A percentile compares a stretch with the other conserved stretches of the same genome.
These are phyloP conservation scores for Ceratobasidium sp. DNA, from an alignment of 1,284 basidiomycete species.

Conservation along the genomic window DNA sequence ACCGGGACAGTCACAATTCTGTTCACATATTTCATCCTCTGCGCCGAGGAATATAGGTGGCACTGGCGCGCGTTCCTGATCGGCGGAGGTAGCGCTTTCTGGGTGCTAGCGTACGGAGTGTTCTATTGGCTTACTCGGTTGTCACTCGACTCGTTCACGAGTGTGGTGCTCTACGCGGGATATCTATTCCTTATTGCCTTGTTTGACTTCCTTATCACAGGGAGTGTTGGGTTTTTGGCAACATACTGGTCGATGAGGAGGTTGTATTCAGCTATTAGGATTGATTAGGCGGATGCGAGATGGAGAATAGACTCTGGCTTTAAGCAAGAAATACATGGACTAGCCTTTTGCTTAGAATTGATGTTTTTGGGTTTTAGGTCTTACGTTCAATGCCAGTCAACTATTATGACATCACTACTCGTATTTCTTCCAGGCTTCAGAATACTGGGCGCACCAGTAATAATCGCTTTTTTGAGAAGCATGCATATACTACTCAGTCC, in stretches of 20 bases:
- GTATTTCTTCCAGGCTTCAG: background rate
- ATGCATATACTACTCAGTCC: background rate
- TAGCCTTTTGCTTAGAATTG: constrained; percentile 13
- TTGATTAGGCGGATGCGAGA: constrained; percentile 49
- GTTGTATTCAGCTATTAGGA: constrained; percentile 72
- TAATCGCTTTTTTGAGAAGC: background rate
- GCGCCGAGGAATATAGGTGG: constrained; percentile 97
- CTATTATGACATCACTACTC: background rate
- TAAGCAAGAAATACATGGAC: background rate
- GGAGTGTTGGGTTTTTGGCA: constrained; percentile 72
- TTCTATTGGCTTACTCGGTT: constrained; percentile 91
- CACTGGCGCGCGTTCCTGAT: constrained; percentile 95
- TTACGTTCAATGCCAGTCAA: background rate
- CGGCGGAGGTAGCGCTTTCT: constrained; percentile 94
- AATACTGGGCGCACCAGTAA: too few relatives aligned
- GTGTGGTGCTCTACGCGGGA: constrained; percentile 87
- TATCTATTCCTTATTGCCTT: constrained; percentile 86
- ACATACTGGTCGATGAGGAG: constrained; percentile 85
- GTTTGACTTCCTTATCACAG: constrained; percentile 88
- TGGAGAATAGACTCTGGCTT: background rate
- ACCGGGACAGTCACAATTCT: constrained; percentile 90
- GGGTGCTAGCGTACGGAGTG: constrained; percentile 84
- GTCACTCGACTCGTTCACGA: constrained; percentile 83
- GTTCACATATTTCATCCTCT: constrained; percentile 92
- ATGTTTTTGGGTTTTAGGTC: background rate